phyloP scores from a whole-genome alignment of 306 rosid genomes.

The Hippophae gyantsensis region DNA sequence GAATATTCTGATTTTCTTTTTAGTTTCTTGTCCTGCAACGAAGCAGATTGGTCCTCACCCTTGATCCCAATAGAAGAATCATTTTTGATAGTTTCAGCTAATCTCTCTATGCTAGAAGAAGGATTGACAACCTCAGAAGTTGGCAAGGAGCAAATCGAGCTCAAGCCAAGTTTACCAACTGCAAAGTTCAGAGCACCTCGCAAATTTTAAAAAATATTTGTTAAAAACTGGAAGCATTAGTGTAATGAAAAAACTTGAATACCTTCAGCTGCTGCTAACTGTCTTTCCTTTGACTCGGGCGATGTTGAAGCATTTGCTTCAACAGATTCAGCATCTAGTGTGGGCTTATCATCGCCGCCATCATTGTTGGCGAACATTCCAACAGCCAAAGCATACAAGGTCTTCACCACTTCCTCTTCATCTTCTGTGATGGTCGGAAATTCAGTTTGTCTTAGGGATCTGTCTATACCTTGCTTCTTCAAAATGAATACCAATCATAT shows the following conservation, averaged over 20 bases:
- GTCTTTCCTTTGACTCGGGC: conserved; percentile 26
- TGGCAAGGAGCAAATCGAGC: conserved; percentile 5
- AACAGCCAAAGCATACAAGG: conserved; percentile 58
- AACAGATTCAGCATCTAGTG: conserved; percentile 17
- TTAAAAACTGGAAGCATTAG: not conserved
- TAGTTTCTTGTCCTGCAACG: conserved; percentile 7
- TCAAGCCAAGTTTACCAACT: conserved; percentile 19
- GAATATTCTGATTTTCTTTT: conserved; percentile 20
- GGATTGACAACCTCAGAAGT: conserved; percentile 13
- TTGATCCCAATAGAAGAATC: conserved; percentile 17
- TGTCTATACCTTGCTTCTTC: conserved; percentile 36
- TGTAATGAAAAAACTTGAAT: conserved; percentile 12
- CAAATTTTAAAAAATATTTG: not conserved
- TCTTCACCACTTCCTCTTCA: conserved; percentile 83
- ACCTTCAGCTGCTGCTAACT: conserved; percentile 42
- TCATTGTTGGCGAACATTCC: conserved; percentile 50
- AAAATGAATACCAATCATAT: conserved; percentile 22
- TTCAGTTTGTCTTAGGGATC: conserved; percentile 24
- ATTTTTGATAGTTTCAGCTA: conserved; percentile 22
- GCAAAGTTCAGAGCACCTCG: conserved; percentile 4
- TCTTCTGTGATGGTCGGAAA: conserved; percentile 62
- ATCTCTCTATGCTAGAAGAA: conserved; percentile 24
- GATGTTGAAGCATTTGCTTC: conserved; percentile 30
- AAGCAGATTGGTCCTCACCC: conserved; percentile 22
- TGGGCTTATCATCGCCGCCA: conserved; percentile 22